A percentile compares a stretch with the other conserved stretches of the same genome.
Evolutionary conservation across 1,284 basidiomycete species (phyloP).

Genomic region (Agroathelia rolfsii): DNA sequence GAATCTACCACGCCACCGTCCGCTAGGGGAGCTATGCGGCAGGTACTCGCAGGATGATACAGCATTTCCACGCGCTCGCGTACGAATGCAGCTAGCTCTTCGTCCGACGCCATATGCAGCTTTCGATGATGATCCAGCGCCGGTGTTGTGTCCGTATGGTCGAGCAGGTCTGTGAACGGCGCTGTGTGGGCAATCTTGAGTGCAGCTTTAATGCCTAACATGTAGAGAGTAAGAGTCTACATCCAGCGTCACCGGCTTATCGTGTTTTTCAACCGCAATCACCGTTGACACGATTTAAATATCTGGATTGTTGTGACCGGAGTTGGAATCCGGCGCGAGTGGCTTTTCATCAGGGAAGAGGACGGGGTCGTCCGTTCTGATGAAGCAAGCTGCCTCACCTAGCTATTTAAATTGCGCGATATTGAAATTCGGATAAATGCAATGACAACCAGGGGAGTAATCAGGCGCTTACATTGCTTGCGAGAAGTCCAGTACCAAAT

Average conservation of each 20-base stretch:
- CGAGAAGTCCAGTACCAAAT: constrained; percentile 34
- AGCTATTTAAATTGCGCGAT: constrained; percentile 20
- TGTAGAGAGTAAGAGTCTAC: constrained; percentile 16
- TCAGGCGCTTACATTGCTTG: constrained; percentile 45
- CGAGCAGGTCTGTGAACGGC: constrained; percentile 22
- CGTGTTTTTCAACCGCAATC: constrained; percentile 20
- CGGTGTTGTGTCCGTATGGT: constrained; percentile 23
- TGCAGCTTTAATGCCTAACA: constrained; percentile 22
- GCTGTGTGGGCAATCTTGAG: constrained; percentile 18
- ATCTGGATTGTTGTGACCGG: no score
- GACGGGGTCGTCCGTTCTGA: no score
- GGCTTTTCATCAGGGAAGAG: no score
- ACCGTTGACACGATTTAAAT: constrained; percentile 7
- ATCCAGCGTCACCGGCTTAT: constrained; percentile 18
- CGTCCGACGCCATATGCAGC: constrained; percentile 29
- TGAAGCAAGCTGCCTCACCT: no score
- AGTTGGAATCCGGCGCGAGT: no score
- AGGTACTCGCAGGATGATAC: constrained; percentile 48
- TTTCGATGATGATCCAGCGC: constrained; percentile 37
- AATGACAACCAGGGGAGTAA: background rate
- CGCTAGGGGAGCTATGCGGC: constrained; percentile 44
- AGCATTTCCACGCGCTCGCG: constrained; percentile 43
- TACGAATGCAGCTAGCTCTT: constrained; percentile 31
- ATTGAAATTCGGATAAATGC: background rate
- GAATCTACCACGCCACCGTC: constrained; percentile 22